Evolutionary conservation across 1,139 yeast genomes (phyloP).

Genomic region (Blastobotrys capitulatus): DNA sequence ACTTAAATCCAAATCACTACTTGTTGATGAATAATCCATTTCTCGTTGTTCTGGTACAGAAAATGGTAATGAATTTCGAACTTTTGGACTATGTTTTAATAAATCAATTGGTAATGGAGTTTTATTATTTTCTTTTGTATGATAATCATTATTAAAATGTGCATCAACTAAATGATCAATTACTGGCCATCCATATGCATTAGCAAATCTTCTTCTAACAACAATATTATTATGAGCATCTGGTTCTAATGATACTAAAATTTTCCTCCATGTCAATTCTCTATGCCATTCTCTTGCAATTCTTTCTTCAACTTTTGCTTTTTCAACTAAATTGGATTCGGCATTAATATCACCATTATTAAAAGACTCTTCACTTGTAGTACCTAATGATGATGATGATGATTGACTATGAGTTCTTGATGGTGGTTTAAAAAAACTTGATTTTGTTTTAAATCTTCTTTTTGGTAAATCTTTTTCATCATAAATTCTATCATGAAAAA

Average conservation of each 20-base stretch:
- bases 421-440: slow-evolving; percentile 18
- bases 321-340: slow-evolving; percentile 30
- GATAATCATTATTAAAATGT: slow-evolving; percentile 44
- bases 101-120: neutral
- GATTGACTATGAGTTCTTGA: neutral
- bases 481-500: slow-evolving; percentile 79
- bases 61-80: neutral
- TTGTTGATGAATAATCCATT: neutral
- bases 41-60: slow-evolving; percentile 1
- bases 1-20: neutral
- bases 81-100: neutral
- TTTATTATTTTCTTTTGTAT: slow-evolving; percentile 1
- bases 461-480: slow-evolving; percentile 60
- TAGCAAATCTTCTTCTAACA: slow-evolving; percentile 83
- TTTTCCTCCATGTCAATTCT: slow-evolving; percentile 87
- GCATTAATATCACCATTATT: slow-evolving; percentile 1
- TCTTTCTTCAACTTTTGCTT: slow-evolving; percentile 59
- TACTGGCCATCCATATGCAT: slow-evolving; percentile 96
- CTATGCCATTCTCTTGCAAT: slow-evolving; percentile 89
- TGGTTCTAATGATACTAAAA: slow-evolving; percentile 75
- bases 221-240: slow-evolving; percentile 95
- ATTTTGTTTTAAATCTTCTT: slow-evolving; percentile 24
- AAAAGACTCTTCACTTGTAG: slow-evolving; percentile 7
- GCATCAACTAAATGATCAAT: slow-evolving; percentile 69
- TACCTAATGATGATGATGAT: neutral